Evolutionary conservation across 345 rosid species (phyloP), one percentile per base, ranked within the genome.

Genomic region (Aquilaria yunnanensis): DNA sequence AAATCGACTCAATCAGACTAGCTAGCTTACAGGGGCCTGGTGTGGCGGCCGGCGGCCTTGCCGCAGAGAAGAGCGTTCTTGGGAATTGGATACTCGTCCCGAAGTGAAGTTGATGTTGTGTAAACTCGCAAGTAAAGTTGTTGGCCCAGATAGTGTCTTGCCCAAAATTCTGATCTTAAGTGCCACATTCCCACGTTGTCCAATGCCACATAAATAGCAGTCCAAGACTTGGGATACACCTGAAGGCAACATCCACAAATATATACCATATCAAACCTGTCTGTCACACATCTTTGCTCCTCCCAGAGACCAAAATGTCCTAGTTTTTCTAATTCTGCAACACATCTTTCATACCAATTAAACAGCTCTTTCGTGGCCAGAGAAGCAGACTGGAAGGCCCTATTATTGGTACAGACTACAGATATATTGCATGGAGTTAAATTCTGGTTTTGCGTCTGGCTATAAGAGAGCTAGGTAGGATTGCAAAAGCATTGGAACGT

Each of bases 181-280:
- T 94, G 81, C 99, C 99, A 94, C 99, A 90, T 90, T 3, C 99
- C 99, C 16, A 83, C 99, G 23, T 94, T 94, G 77, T 94, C 99
- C 0, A 94, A 79, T 48, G 99, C 82, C 31, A 94, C 76, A 57
- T 88, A 85, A 51, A 94, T 83, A 0, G 99, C 97, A 1, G 91
- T 82, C 99, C 99, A 94, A 57, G 97, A 80, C 1, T 67, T 77
- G 2, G 97, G 99, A 70, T 90, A 94, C 0, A 90, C 99, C 99
- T 93, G 85, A 70, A 60, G 1, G 45, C 8, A 54, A 12, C 59
- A 51, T 5, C 43, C 43, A 37, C 43, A 37, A 23, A 23, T 23
- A 23, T 23, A 23, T 23, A 23, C 23, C 12, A 33, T 47, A 32
- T 30, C 30, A 10, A 52, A 61, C 30, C 23, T 23, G 23, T 23